Evolutionary conservation across 2,329 filamentous ascomycete genomes (phyloP), one percentile per base, ranked within the genome.

Genomic region (Knoxdaviesia capensis): DNA sequence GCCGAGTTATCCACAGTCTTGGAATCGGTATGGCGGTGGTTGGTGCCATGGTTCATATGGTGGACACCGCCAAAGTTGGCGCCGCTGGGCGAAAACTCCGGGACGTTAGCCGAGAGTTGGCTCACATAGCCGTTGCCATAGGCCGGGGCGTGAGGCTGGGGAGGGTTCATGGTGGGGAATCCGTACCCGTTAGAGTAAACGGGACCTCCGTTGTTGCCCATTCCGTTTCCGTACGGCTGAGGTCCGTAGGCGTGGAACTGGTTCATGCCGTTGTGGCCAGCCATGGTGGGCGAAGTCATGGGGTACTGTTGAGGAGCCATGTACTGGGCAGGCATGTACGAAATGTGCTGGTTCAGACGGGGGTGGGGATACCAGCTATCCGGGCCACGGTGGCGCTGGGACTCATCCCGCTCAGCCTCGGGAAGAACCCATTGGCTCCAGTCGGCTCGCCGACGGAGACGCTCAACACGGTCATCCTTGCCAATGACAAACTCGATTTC

Each of bases 371-470:
- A 53, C 46, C 53, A 58, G 36, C 57, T 62, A 37, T 57, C 55
- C 31, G 70, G 71, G 4, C 86, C 86, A 11, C 80, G 71, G 51
- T 80, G 81, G 54, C 80, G 82, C 35, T 82, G 83, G 20, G 73
- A 68, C 36, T 75, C 66, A 49, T 86, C 75, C 47, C 88, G 78
- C 47, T 84, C 72, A 8, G 77, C 69, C 53, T 77, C 66, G 2
- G 73, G 70, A 45, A 92, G 60, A 20, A 94, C 71, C 66, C 84
- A 96, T 49, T 77, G 74, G 49, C 80, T 68, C 84, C 86, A 94
- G 30, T 74, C 76, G 20, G 84, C 70, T 30, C 72, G 71, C 45
- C 75, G 73, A 41, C 90, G 80, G 38, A 96, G 57, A 37, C 85
- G 73, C 56, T 94, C 85, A 40, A 78, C 64, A 32, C 80, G 77